Evolutionary conservation across 2,329 filamentous ascomycete genomes (phyloP).

Genomic region (Fusarium sp.): DNA sequence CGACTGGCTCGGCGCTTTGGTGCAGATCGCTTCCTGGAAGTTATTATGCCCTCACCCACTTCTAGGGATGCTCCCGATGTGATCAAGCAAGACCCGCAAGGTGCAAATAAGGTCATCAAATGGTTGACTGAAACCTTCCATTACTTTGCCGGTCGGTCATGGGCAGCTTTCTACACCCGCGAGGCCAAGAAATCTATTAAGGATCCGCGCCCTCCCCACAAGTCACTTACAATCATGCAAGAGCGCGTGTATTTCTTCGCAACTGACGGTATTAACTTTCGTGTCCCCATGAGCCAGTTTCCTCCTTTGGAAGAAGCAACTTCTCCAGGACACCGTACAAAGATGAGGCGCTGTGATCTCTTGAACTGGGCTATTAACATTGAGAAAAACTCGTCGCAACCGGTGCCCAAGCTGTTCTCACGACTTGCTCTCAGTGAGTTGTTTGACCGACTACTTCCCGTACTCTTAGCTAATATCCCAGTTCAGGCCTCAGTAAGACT

Average conservation of each 20-base stretch:
- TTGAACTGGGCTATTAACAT: slow-evolving; percentile 63
- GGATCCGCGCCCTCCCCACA: slow-evolving; percentile 39
- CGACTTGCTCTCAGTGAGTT: slow-evolving; percentile 62
- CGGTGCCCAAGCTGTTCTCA: slow-evolving; percentile 66
- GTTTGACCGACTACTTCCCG: accelerated
- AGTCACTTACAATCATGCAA: slow-evolving; percentile 37
- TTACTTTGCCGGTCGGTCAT: slow-evolving; percentile 56
- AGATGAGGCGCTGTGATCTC: slow-evolving; percentile 52
- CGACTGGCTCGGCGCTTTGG: slow-evolving; percentile 66
- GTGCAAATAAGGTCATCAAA: slow-evolving; percentile 42
- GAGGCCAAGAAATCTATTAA: slow-evolving; percentile 50
- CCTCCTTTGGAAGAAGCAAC: slow-evolving; percentile 40
- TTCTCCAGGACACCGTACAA: slow-evolving; percentile 38
- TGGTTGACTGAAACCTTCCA: slow-evolving; percentile 49
- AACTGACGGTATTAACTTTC: slow-evolving; percentile 57
- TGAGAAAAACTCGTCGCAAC: slow-evolving; percentile 55
- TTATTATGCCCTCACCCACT: slow-evolving; percentile 58
- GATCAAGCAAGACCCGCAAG: slow-evolving; percentile 45
- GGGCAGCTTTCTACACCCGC: slow-evolving; percentile 58
- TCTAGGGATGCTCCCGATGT: slow-evolving; percentile 39
- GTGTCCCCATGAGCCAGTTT: slow-evolving; percentile 8
- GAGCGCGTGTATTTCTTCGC: slow-evolving; percentile 65
- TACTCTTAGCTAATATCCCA: neutral
- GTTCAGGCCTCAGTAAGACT: slow-evolving; percentile 62
- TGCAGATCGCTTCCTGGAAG: slow-evolving; percentile 65